These are phyloP conservation scores for Dictyophora rubrovolvata DNA, from an alignment of 768 basidiomycete species.

Conservation along the genomic window DNA sequence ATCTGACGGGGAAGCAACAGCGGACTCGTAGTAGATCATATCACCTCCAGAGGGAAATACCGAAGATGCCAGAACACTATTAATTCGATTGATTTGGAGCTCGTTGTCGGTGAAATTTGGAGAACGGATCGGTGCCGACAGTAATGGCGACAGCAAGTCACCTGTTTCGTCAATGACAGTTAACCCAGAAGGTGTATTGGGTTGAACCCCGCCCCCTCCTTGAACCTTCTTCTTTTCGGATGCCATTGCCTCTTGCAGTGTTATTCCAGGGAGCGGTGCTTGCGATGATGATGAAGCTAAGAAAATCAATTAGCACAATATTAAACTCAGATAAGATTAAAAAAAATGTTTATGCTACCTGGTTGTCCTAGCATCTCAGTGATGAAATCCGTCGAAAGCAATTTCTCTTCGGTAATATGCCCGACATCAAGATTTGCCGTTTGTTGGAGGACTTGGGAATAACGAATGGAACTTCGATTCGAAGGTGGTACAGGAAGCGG, in stretches of 20 bases:
- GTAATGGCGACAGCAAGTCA: not conserved
- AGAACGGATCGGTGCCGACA: not conserved
- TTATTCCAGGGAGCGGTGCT: not conserved
- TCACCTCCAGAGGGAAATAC: constrained; percentile 5
- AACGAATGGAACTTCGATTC: constrained; percentile 9
- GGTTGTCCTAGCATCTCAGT: constrained; percentile 22
- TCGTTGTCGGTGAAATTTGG: not conserved
- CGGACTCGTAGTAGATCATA: not conserved
- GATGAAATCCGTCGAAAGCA: constrained; percentile 54
- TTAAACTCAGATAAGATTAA: not conserved
- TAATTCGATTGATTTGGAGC: not conserved
- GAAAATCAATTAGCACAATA: not conserved
- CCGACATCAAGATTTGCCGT: constrained; percentile 51
- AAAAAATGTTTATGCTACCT: not conserved
- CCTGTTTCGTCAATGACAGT: not conserved
- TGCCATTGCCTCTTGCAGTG: not conserved
- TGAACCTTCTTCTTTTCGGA: not conserved
- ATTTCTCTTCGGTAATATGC: constrained; percentile 45
- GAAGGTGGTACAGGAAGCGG: constrained; percentile 11
- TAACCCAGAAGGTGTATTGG: not conserved
- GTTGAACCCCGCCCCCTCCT: not conserved
- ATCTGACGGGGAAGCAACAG: not conserved
- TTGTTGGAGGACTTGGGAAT: constrained; percentile 47
- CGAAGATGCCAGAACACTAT: constrained; percentile 4
- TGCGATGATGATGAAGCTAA: not conserved